Base-by-base conservation (phyloP, 2,329 filamentous ascomycete species). In the Thielaviopsis punctulata region DNA sequence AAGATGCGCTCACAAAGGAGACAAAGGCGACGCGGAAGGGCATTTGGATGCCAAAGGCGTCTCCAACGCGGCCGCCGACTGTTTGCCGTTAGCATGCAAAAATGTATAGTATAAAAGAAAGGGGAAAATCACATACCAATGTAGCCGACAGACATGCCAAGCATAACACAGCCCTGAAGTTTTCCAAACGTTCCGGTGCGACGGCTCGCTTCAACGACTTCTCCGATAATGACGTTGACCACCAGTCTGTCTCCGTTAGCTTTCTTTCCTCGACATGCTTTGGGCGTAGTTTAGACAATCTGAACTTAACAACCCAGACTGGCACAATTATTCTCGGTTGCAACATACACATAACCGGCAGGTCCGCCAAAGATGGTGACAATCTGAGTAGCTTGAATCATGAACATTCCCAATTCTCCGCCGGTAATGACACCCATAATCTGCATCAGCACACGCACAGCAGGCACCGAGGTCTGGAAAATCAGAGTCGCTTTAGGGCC, bases 341-440 rank as follows among this genome's bases (percentile, higher is more conserved):
- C 8, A n/a, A 27, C 66, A 56, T 52, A 69, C 65, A 85, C 72
- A 59, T 84, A 86, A 0, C 82, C 82, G 0, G 75, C 75, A 0
- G 82, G 82, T 0, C 82, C 82, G 0, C 82, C 82, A 2, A 86
- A 57, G 15, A 85, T 68, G 0, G 79, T 84, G 51, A 86, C 80
- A 15, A 80, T 64, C 64, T 86, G 82, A 0, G 76, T 81, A 23
- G 65, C 64, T 62, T 86, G 82, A 25, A 86, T 75, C 24, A 85
- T 79, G 13, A 77, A 64, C 58, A 86, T 83, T n/a, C 82, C 82
- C 0, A 66, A 57, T 2, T 66, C 66, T n/a, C 76, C 76, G 1
- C 82, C 81, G 0, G 75, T 68, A 24, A 75, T 64, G 10, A 86
- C 79, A 3, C 79, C 82, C 23, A 84, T 56, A 52, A 81, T 78